phyloP scores from a whole-genome alignment of 2,329 filamentous ascomycete species.

The Aureobasidium sp. region DNA sequence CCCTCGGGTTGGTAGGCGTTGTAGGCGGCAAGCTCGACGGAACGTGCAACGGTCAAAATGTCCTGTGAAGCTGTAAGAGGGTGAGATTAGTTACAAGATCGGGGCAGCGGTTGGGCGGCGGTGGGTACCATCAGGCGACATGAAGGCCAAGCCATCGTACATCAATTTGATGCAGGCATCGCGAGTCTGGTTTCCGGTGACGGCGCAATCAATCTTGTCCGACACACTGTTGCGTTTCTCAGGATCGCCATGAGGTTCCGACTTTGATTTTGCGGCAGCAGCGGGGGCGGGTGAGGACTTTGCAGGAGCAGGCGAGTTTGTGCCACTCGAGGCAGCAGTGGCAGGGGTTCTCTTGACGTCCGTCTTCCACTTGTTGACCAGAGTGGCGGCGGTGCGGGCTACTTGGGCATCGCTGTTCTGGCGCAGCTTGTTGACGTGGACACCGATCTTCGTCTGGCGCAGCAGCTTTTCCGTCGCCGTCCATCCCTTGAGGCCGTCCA shows the following conservation, averaged over 20 bases:
- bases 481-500: slow-evolving; percentile 73
- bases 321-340: slow-evolving; percentile 30
- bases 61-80: slow-evolving; percentile 43
- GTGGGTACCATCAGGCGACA: slow-evolving; percentile 45
- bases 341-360: slow-evolving; percentile 51
- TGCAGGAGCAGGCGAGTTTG: slow-evolving; percentile 31
- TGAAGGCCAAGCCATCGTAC: slow-evolving; percentile 82
- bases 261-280: slow-evolving; percentile 37
- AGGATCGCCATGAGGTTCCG: slow-evolving; percentile 48
- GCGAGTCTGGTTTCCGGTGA: slow-evolving; percentile 64
- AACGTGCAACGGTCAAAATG: slow-evolving; percentile 57
- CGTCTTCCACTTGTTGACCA: slow-evolving; percentile 82
- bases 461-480: slow-evolving; percentile 82
- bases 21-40: slow-evolving; percentile 71
- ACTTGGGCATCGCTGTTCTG: slow-evolving; percentile 67
- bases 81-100: not conserved
- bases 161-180: slow-evolving; percentile 84
- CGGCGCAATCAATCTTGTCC: slow-evolving; percentile 70
- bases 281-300: slow-evolving; percentile 25
- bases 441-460: slow-evolving; percentile 82
- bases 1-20: slow-evolving; percentile 60
- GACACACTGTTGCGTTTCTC: slow-evolving; percentile 73
- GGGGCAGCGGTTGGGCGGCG: not conserved
- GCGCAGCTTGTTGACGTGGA: slow-evolving; percentile 80
- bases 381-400: slow-evolving; percentile 64